phyloP scores from a whole-genome alignment of 177 flowering plant genomes.

The Tripterygium wilfordii region DNA sequence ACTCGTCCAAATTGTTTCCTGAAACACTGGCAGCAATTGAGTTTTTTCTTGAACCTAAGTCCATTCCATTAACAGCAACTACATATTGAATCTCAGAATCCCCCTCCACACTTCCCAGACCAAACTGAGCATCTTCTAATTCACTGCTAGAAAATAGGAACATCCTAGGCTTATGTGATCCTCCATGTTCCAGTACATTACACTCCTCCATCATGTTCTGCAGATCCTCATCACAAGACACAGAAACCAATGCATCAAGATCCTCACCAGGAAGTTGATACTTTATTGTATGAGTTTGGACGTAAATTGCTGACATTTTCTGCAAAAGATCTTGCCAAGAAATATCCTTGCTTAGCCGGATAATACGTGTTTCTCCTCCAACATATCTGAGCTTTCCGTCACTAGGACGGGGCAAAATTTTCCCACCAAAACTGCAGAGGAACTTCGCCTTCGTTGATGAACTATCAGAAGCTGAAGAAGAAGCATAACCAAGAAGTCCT shows the following conservation, averaged over 20 bases:
- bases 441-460: conserved; percentile 54
- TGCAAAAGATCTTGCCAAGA: conserved; percentile 69
- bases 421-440: conserved; percentile 95
- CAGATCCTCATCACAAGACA: conserved; percentile 85
- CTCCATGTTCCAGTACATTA: conserved; percentile 32
- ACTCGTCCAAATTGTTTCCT: conserved; percentile 51
- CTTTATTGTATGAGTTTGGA: conserved; percentile 53
- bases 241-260: conserved; percentile 92
- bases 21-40: conserved; percentile 47
- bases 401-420: conserved; percentile 78
- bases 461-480: conserved; percentile 49
- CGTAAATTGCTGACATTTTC: conserved; percentile 46
- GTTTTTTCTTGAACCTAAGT: conserved; percentile 52
- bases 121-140: conserved; percentile 61
- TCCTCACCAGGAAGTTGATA: conserved; percentile 98
- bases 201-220: conserved; percentile 93
- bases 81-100: conserved; percentile 86
- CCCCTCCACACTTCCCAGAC: conserved; percentile 50
- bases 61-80: conserved; percentile 96
- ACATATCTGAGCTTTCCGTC: conserved; percentile 94
- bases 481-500: conserved; percentile 21
- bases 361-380: conserved; percentile 88
- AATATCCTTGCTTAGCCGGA: conserved; percentile 59
- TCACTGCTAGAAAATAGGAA: conserved; percentile 71
- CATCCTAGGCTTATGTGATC: conserved; percentile 67